A percentile compares a stretch with the other conserved stretches of the same genome.
Conservation (phyloP, 805 yeast genomes). For the Candida hungchunana region DNA sequence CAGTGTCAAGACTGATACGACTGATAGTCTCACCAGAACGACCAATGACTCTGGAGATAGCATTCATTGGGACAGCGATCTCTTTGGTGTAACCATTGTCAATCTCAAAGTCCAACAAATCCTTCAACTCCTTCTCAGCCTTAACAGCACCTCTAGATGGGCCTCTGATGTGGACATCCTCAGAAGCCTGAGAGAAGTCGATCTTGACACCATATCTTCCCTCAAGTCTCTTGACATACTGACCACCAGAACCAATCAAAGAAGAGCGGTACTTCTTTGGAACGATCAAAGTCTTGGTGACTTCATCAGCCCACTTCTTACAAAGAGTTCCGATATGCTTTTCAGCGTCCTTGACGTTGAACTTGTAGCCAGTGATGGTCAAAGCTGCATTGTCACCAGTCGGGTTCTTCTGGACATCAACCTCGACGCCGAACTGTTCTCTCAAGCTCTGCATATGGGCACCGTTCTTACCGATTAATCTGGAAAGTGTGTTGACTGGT, state of each 20-base stretch:
- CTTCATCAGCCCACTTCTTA: slow-evolving; percentile 81
- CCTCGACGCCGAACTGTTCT: slow-evolving; percentile 68
- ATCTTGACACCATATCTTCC: slow-evolving; percentile 82
- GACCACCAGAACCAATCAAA: slow-evolving; percentile 80
- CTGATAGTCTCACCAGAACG: slow-evolving; percentile 80
- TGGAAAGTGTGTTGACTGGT: slow-evolving; percentile 64
- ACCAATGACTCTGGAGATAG: slow-evolving; percentile 87
- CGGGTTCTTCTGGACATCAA: slow-evolving; percentile 66
- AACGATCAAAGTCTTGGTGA: slow-evolving; percentile 55
- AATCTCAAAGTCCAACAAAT: slow-evolving; percentile 77
- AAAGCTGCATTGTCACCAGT: slow-evolving; percentile 44
- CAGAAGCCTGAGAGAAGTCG: slow-evolving; percentile 60
- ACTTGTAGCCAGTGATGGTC: slow-evolving; percentile 69
- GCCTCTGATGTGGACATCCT: slow-evolving; percentile 72
- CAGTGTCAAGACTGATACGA: slow-evolving; percentile 62
- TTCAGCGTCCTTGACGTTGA: slow-evolving; percentile 71
- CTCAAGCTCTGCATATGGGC: slow-evolving; percentile 61
- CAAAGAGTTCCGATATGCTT: slow-evolving; percentile 52
- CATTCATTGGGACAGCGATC: slow-evolving; percentile 64
- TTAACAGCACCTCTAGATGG: slow-evolving; percentile 85
- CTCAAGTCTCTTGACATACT: slow-evolving; percentile 77
- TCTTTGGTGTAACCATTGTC: slow-evolving; percentile 71
- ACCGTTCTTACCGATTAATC: slow-evolving; percentile 90
- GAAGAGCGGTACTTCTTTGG: slow-evolving; percentile 77
- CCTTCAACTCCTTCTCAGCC: slow-evolving; percentile 80